phyloP scores from a whole-genome alignment of 1,139 yeast species.

The Saccharomyces hybrid region DNA sequence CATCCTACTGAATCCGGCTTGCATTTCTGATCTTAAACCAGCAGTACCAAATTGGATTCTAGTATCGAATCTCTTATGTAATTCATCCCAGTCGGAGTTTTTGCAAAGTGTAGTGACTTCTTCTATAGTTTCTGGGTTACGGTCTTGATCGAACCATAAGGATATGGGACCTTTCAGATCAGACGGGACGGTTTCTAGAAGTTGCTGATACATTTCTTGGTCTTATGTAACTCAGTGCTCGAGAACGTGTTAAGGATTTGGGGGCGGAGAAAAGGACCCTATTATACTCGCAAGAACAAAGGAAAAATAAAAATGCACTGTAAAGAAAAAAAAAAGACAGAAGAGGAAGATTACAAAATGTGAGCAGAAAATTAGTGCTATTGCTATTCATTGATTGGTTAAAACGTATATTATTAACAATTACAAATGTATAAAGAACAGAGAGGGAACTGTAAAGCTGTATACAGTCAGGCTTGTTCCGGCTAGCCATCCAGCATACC shows the following conservation, averaged over 20 bases:
- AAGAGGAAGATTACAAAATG: neutral
- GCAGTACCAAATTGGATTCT: slow-evolving; percentile 90
- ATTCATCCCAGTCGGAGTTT: slow-evolving; percentile 36
- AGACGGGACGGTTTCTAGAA: slow-evolving; percentile 10
- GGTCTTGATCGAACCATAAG: slow-evolving; percentile 26
- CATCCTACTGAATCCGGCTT: slow-evolving; percentile 84
- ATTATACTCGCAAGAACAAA: neutral
- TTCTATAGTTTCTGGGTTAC: slow-evolving; percentile 46
- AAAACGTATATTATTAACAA: neutral
- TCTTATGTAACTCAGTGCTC: neutral
- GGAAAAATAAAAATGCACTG: neutral
- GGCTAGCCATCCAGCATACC: slow-evolving; percentile 23
- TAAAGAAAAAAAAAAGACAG: neutral
- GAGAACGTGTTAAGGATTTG: neutral
- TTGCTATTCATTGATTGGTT: neutral
- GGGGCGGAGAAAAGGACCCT: neutral
- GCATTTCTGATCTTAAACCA: slow-evolving; percentile 80
- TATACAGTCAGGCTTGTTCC: neutral
- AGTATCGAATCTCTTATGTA: slow-evolving; percentile 41
- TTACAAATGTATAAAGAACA: neutral
- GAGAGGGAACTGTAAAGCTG: neutral
- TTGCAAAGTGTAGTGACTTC: slow-evolving; percentile 49
- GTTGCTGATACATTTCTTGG: neutral
- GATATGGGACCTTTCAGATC: slow-evolving; percentile 14
- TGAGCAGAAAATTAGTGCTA: neutral